These are phyloP conservation scores for Saturnispora dispora DNA, from an alignment of 805 yeast genomes.

Conservation along the genomic window DNA sequence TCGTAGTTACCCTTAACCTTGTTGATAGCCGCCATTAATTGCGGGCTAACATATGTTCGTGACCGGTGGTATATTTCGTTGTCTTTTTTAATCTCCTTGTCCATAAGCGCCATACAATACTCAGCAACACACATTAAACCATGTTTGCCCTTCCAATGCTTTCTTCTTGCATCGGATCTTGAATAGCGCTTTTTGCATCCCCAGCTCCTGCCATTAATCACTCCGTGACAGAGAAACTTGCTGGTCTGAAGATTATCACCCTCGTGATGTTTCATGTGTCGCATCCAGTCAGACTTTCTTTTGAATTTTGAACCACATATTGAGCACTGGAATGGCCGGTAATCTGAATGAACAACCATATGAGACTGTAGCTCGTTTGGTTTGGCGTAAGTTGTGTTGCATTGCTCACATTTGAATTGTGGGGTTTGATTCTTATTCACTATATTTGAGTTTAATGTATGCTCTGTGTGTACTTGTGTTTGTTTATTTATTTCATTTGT, in stretches of 20 bases:
- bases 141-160: slow-evolving; percentile 8
- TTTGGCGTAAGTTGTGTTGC: background rate
- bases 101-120: slow-evolving; percentile 1
- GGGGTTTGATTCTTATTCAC: background rate
- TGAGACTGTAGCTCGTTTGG: slow-evolving; percentile 3
- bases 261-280: slow-evolving; percentile 61
- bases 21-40: background rate
- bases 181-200: slow-evolving; percentile 5
- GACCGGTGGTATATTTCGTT: background rate
- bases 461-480: background rate
- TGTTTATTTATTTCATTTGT: background rate
- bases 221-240: background rate
- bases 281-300: slow-evolving; percentile 63
- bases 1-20: background rate
- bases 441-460: background rate
- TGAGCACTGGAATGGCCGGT: slow-evolving; percentile 54
- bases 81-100: background rate
- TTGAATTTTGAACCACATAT: slow-evolving; percentile 56
- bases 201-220: slow-evolving; percentile 1
- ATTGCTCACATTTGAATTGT: background rate
- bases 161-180: slow-evolving; percentile 4
- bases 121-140: slow-evolving; percentile 2
- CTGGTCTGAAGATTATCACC: background rate
- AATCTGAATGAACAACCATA: slow-evolving; percentile 43
- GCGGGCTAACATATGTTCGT: background rate